phyloP scores from a whole-genome alignment of 805 yeast genomes.

The Saturnispora sekii region DNA sequence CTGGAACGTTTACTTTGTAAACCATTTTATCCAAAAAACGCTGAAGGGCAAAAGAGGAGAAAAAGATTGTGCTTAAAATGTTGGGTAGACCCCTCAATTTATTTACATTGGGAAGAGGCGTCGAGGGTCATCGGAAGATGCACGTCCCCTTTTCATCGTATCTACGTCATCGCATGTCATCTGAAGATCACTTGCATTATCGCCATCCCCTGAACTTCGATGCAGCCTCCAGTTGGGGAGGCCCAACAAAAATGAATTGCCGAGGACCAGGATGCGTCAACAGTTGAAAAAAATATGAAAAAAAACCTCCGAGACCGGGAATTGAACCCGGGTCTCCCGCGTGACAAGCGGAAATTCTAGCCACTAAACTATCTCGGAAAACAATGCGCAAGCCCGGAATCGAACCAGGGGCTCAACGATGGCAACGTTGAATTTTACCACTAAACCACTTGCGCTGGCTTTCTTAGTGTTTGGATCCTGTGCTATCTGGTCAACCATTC shows the following conservation, averaged over 20 bases:
- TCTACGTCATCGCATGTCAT: background rate
- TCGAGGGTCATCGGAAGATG: too few relatives aligned
- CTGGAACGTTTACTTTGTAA: slow-evolving; percentile 7
- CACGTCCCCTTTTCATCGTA: background rate
- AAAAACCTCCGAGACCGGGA: slow-evolving; percentile 31
- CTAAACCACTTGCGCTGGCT: slow-evolving; percentile 21
- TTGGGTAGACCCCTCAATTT: slow-evolving; percentile 1
- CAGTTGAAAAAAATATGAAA: slow-evolving; percentile 1
- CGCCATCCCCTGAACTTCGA: background rate
- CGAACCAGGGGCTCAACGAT: slow-evolving; percentile 24
- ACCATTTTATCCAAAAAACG: background rate
- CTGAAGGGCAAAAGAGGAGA: background rate
- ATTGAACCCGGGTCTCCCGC: slow-evolving; percentile 36
- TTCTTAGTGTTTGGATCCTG: too few relatives aligned
- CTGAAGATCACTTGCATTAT: background rate
- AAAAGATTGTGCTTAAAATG: background rate
- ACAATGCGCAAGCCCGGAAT: slow-evolving; percentile 21
- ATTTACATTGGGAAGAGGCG: too few relatives aligned
- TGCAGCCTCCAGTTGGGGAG: too few relatives aligned
- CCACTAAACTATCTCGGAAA: slow-evolving; percentile 34
- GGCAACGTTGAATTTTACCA: slow-evolving; percentile 23
- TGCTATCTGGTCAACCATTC: too few relatives aligned
- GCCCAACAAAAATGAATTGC: background rate
- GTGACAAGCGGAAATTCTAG: slow-evolving; percentile 35
- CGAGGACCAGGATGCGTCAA: background rate